These are phyloP conservation scores for Geotrichum aggregatum DNA, from an alignment of 1,139 yeast genomes.

Conservation along the genomic window DNA sequence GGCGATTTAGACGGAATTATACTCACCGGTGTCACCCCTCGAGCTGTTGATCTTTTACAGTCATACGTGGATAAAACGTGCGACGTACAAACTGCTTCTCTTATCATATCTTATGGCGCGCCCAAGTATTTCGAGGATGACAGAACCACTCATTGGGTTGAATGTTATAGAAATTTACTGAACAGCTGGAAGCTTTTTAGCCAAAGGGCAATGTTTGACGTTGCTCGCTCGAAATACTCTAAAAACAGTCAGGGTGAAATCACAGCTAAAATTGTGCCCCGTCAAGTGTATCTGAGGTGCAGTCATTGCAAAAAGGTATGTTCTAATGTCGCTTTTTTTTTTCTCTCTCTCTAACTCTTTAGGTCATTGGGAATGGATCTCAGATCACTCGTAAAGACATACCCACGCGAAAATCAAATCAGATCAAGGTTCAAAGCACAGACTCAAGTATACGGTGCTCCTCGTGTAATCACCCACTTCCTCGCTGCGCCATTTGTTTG, in stretches of 20 bases:
- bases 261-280: constrained; percentile 53
- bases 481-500: constrained; percentile 86
- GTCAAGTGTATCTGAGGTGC: constrained; percentile 79
- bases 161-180: constrained; percentile 59
- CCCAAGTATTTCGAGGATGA: constrained; percentile 73
- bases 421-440: constrained; percentile 10
- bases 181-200: constrained; percentile 83
- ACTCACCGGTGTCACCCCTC: constrained; percentile 76
- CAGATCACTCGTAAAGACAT: neutral
- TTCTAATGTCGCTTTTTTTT: constrained; percentile 19
- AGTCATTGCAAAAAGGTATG: constrained; percentile 62
- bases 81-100: constrained; percentile 89
- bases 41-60: constrained; percentile 78
- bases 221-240: constrained; percentile 64
- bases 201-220: constrained; percentile 79
- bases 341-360: neutral
- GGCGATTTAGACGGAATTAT: constrained; percentile 92
- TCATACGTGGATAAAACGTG: constrained; percentile 84
- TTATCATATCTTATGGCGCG: constrained; percentile 73
- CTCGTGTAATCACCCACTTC: constrained; percentile 83
- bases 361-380: constrained; percentile 6
- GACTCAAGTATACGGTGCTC: constrained; percentile 50
- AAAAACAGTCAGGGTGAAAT: constrained; percentile 48
- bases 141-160: constrained; percentile 74
- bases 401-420: constrained; percentile 7